Conservation (phyloP, 768 basidiomycete genomes). For the Tricholomella constricta region DNA sequence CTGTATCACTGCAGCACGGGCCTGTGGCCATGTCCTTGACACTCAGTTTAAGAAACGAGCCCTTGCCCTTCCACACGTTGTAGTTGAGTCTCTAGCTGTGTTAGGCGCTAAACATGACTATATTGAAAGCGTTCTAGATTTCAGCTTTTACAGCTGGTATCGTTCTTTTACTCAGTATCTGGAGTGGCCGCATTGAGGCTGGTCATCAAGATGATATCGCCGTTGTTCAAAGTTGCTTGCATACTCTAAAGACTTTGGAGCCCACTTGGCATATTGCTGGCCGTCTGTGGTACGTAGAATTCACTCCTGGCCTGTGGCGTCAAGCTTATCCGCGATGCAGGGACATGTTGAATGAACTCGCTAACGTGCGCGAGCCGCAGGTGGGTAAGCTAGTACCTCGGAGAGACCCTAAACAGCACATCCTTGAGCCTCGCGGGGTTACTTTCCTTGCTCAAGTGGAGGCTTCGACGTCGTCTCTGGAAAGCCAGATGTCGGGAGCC, state of each 20-base stretch:
- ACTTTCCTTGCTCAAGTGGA: neutral
- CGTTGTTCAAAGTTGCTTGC: conserved; percentile 55
- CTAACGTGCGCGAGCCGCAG: conserved; percentile 48
- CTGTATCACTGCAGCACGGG: conserved; percentile 73
- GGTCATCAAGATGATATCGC: conserved; percentile 47
- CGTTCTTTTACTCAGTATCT: conserved; percentile 59
- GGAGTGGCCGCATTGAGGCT: conserved; percentile 43
- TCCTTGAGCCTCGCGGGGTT: neutral
- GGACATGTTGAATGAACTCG: conserved; percentile 62
- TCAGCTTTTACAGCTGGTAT: conserved; percentile 41
- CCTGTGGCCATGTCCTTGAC: conserved; percentile 69
- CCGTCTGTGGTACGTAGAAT: conserved; percentile 31
- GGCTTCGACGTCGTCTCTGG: neutral
- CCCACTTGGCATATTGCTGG: conserved; percentile 41
- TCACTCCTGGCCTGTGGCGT: conserved; percentile 17
- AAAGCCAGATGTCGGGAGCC: neutral
- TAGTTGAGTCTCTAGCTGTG: conserved; percentile 24
- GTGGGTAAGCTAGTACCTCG: neutral
- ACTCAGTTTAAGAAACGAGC: conserved; percentile 41
- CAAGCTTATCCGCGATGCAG: conserved; percentile 33
- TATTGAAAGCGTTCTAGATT: conserved; percentile 26
- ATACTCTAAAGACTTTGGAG: conserved; percentile 42
- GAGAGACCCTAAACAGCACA: neutral
- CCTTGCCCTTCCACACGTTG: conserved; percentile 28
- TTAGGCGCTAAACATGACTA: neutral